These are phyloP conservation scores for Trametes sp. DNA, from an alignment of 1,284 basidiomycete genomes.

Conservation along the genomic window DNA sequence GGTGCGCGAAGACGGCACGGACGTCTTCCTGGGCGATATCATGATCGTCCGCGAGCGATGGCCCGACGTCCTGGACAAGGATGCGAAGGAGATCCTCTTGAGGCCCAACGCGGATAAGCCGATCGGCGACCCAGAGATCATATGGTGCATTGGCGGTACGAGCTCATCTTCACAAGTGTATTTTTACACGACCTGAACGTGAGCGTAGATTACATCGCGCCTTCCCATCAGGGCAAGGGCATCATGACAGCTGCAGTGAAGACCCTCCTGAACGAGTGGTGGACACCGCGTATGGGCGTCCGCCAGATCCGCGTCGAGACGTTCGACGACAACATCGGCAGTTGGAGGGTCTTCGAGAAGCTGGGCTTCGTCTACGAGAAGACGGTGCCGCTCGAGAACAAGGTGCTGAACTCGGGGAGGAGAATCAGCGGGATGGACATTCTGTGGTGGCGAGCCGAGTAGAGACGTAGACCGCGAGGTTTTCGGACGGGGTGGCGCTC, in stretches of 20 bases:
- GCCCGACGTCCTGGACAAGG: slow-evolving; percentile 44
- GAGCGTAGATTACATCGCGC: slow-evolving; percentile 57
- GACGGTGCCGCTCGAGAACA: slow-evolving; percentile 48
- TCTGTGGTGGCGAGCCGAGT: slow-evolving; percentile 37
- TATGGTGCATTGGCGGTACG: slow-evolving; percentile 63
- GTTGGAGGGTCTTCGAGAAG: slow-evolving; percentile 68
- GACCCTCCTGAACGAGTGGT: slow-evolving; percentile 62
- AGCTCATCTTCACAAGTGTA: not conserved
- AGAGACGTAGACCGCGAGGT: not conserved
- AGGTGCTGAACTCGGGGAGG: slow-evolving; percentile 36
- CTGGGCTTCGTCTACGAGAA: slow-evolving; percentile 60
- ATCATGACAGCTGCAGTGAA: slow-evolving; percentile 70
- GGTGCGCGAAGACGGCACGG: slow-evolving; percentile 54
- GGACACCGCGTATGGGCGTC: slow-evolving; percentile 63
- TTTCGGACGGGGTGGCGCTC: not conserved
- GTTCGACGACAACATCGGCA: slow-evolving; percentile 61
- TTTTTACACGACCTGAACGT: slow-evolving; percentile 1
- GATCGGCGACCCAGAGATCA: slow-evolving; percentile 55
- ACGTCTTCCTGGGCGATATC: slow-evolving; percentile 56
- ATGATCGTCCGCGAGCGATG: slow-evolving; percentile 45
- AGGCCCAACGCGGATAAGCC: slow-evolving; percentile 47
- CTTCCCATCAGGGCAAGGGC: slow-evolving; percentile 66
- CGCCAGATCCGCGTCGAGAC: slow-evolving; percentile 53
- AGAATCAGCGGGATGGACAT: slow-evolving; percentile 36
- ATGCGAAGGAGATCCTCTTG: slow-evolving; percentile 43